Evolutionary conservation across 805 yeast species (phyloP).

Genomic region (Zygoascus tannicola): DNA sequence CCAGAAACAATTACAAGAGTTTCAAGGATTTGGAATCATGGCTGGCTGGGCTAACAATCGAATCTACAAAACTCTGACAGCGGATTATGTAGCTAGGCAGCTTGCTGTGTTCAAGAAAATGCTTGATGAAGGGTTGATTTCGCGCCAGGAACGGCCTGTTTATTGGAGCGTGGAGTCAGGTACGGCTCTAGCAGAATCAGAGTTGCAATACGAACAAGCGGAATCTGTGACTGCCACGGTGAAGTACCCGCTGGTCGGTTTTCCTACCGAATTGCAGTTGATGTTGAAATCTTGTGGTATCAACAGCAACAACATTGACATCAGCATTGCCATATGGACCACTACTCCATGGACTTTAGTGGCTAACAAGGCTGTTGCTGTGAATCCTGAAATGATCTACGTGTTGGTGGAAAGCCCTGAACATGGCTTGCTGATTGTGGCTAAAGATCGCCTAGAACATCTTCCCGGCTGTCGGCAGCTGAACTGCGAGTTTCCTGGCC

Average conservation of each 20-base stretch:
- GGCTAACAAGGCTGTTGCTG: conserved; percentile 75
- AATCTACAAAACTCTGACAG: conserved; percentile 59
- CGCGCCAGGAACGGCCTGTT: conserved; percentile 86
- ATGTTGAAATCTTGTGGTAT: neutral
- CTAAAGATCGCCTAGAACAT: conserved; percentile 27
- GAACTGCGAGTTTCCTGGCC: conserved; percentile 33
- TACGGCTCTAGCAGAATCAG: conserved; percentile 96
- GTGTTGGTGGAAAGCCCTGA: conserved; percentile 34
- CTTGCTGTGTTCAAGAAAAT: conserved; percentile 58
- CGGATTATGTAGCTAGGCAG: conserved; percentile 66
- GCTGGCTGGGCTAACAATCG: conserved; percentile 62
- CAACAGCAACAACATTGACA: conserved; percentile 1
- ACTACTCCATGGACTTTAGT: conserved; percentile 98
- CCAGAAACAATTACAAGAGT: conserved; percentile 50
- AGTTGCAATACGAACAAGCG: conserved; percentile 79
- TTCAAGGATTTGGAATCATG: conserved; percentile 67
- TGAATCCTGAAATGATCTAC: conserved; percentile 51
- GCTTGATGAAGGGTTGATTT: conserved; percentile 56
- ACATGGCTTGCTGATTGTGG: conserved; percentile 48
- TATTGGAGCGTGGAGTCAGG: conserved; percentile 94
- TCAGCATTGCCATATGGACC: conserved; percentile 64
- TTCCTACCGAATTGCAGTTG: neutral
- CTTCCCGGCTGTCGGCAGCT: conserved; percentile 10
- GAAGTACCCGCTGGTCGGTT: conserved; percentile 46
- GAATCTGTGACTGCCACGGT: conserved; percentile 59